Conservation (phyloP, 2,329 filamentous ascomycete genomes). For the Diaporthe longicolla region DNA sequence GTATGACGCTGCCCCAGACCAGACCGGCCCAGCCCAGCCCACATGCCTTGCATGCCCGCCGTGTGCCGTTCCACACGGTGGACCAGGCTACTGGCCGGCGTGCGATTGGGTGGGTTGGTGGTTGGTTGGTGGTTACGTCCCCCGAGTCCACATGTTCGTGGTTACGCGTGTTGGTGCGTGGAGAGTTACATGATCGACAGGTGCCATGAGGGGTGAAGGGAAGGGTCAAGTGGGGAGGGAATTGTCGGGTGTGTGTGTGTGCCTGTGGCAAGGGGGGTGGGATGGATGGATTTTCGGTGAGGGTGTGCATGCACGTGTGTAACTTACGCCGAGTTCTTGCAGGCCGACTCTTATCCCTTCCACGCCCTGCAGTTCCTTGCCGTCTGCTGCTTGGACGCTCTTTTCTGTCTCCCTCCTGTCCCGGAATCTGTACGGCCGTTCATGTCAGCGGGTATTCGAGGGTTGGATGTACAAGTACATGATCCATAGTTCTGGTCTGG, state of each 20-base stretch:
- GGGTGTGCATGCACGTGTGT: not conserved
- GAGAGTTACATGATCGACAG: constrained; percentile 36
- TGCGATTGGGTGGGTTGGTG: not conserved
- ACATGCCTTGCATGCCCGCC: constrained; percentile 1
- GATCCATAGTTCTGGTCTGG: not conserved
- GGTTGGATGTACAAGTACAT: not conserved
- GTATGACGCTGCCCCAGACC: constrained; percentile 5
- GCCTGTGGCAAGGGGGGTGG: not conserved
- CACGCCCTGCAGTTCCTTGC: constrained; percentile 85
- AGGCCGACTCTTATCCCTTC: constrained; percentile 88
- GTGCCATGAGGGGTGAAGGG: not conserved
- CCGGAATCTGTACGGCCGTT: constrained; percentile 68
- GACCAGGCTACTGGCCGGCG: not conserved
- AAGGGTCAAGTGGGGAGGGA: constrained; percentile 44
- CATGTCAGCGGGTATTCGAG: not conserved
- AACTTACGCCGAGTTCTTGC: constrained; percentile 80
- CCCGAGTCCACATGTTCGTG: constrained; percentile 25
- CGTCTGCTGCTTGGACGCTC: constrained; percentile 84
- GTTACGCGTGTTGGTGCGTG: constrained; percentile 25
- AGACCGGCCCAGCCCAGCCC: not conserved
- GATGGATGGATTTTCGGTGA: too few species aligned
- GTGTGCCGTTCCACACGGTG: not conserved
- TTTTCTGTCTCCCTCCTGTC: constrained; percentile 92
- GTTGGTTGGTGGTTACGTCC: not conserved
- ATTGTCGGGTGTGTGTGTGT: not conserved